A percentile compares a stretch with the other conserved stretches of the same genome.
Evolutionary conservation across 2,329 filamentous ascomycete species (phyloP).

Genomic region (Pestalotiopsis sp.): DNA sequence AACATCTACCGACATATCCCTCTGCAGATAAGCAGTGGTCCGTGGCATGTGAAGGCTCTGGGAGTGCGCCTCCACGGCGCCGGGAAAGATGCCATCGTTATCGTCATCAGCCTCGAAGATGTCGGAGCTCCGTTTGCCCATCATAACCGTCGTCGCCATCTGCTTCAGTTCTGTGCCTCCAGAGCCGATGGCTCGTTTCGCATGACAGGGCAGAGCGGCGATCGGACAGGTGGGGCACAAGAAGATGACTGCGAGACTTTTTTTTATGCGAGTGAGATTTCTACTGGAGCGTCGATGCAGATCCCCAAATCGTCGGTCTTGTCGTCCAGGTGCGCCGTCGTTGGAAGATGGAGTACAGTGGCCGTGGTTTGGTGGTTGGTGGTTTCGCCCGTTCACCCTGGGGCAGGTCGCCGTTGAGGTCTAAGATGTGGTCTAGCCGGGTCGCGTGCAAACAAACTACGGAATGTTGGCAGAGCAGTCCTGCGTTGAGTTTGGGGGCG

Average conservation of each 20-base stretch:
- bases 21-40: conserved; percentile 26
- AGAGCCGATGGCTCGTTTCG: conserved; percentile 8
- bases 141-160: conserved; percentile 20
- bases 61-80: conserved; percentile 26
- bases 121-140: conserved; percentile 23
- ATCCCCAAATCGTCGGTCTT: not conserved
- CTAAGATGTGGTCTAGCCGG: not conserved
- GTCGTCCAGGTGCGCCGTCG: not conserved
- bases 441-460: not conserved
- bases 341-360: too few relatives aligned
- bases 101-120: conserved; percentile 25
- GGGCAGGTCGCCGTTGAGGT: not conserved
- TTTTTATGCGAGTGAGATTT: not conserved
- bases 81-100: conserved; percentile 11
- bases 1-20: conserved; percentile 26
- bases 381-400: not conserved
- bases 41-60: conserved; percentile 25
- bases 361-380: not conserved
- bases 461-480: not conserved
- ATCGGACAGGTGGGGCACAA: not conserved
- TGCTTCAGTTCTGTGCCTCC: conserved; percentile 15
- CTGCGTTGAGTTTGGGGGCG: not conserved
- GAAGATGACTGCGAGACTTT: not conserved
- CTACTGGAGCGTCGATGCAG: not conserved
- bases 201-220: conserved; percentile 11